These are phyloP conservation scores for Stephania yunnanensis DNA, from an alignment of 164 flowering plant species.

Conservation along the genomic window DNA sequence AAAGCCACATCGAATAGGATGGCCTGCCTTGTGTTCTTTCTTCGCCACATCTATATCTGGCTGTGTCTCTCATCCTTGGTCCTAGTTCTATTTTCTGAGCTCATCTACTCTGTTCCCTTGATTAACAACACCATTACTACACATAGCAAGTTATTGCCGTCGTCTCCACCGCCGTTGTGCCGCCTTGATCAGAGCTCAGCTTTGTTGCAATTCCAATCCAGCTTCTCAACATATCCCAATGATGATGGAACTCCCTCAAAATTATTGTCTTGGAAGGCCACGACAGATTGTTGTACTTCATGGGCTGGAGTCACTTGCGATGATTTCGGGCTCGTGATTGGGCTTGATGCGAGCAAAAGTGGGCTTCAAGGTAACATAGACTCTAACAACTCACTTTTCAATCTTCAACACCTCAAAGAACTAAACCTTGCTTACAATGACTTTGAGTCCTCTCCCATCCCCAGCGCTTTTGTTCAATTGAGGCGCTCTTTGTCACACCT, in stretches of 20 bases:
- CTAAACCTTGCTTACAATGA: not conserved
- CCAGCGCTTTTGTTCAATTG: not conserved
- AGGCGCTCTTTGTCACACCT: not conserved
- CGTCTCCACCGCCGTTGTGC: not conserved
- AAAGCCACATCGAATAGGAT: no score
- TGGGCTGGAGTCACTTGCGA: no score
- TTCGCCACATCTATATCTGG: no score
- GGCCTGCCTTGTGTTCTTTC: no score
- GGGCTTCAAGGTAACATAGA: not conserved
- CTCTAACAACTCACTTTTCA: not conserved
- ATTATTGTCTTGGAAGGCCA: constrained; percentile 27
- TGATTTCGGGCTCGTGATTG: no score
- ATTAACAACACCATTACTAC: no score
- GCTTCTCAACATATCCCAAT: not conserved
- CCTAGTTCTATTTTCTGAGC: no score
- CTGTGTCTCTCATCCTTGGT: no score
- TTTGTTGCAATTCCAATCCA: constrained; percentile 15
- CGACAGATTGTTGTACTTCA: constrained; percentile 23
- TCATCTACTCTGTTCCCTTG: no score
- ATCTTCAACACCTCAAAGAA: not conserved
- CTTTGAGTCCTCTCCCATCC: not conserved
- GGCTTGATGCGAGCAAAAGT: not conserved
- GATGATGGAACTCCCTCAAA: constrained; percentile 11
- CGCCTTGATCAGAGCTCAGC: constrained; percentile 13
- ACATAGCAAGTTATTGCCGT: no score